Evolutionary conservation across 306 rosid species (phyloP).

Genomic region (Gillenia trifoliata): DNA sequence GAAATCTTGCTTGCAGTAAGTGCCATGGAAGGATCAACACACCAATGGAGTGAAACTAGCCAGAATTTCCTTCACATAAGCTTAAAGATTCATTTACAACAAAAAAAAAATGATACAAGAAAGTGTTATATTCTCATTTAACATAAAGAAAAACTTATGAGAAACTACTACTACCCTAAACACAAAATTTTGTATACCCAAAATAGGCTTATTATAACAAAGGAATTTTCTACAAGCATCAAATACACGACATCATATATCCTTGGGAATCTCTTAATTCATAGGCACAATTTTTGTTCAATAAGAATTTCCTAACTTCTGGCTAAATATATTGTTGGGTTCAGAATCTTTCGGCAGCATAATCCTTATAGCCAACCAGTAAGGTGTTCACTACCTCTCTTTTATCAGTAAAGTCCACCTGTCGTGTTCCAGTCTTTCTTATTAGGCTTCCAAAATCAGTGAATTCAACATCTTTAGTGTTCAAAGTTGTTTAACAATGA

Average conservation of each 20-base stretch:
- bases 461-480: background rate
- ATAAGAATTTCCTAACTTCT: too few relatives aligned
- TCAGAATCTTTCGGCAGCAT: background rate
- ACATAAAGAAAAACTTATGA: background rate
- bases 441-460: background rate
- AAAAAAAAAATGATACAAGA: slow-evolving; percentile 20
- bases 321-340: background rate
- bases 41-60: slow-evolving; percentile 26
- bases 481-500: background rate
- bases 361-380: background rate
- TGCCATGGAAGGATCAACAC: slow-evolving; percentile 50
- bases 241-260: background rate
- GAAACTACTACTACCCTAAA: background rate
- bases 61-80: slow-evolving; percentile 30
- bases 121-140: slow-evolving; percentile 9
- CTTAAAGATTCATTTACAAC: slow-evolving; percentile 24
- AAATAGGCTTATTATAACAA: background rate
- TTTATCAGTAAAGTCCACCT: background rate
- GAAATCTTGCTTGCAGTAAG: slow-evolving; percentile 58
- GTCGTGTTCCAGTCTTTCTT: background rate
- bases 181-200: slow-evolving; percentile 11
- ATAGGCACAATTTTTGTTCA: too few relatives aligned
- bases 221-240: background rate
- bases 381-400: background rate
- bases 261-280: too few relatives aligned